Percentiles rank a stretch among this genome's conserved stretches.
These are phyloP conservation scores for Bathelium albidoporum DNA, from an alignment of 495 filamentous ascomycete species.

Conservation along the genomic window DNA sequence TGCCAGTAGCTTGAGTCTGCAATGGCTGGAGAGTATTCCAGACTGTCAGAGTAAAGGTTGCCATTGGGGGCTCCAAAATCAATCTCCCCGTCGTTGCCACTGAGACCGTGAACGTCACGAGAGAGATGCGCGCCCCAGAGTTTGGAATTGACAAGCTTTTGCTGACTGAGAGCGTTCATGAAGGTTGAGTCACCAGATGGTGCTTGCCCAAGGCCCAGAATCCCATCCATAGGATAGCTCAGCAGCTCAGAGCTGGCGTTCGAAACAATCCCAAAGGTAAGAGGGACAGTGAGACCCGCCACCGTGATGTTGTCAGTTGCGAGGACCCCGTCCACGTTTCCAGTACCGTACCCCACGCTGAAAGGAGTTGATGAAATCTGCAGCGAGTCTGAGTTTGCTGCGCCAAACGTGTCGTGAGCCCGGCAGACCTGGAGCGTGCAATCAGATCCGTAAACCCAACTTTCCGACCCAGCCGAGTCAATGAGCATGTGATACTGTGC, in stretches of 20 bases:
- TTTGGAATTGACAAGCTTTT: conserved; percentile 50
- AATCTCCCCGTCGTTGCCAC: conserved; percentile 57
- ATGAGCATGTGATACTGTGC: conserved; percentile 62
- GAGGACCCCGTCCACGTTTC: conserved; percentile 51
- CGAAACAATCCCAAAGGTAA: conserved; percentile 60
- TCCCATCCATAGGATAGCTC: conserved; percentile 77
- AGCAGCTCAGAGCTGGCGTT: conserved; percentile 57
- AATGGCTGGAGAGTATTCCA: conserved; percentile 49
- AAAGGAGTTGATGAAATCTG: conserved; percentile 40
- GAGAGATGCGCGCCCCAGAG: conserved; percentile 59
- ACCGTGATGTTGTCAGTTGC: conserved; percentile 55
- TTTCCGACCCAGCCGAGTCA: conserved; percentile 68
- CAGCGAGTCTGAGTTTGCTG: conserved; percentile 47
- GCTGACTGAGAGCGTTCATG: conserved; percentile 48
- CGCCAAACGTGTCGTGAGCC: conserved; percentile 56
- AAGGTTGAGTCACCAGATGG: conserved; percentile 45
- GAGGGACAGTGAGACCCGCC: conserved; percentile 48
- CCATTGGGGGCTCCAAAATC: conserved; percentile 64
- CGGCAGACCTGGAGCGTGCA: conserved; percentile 54
- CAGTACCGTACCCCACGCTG: conserved; percentile 59
- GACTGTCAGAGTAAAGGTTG: conserved; percentile 52
- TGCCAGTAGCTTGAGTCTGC: conserved; percentile 46
- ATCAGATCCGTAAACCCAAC: conserved; percentile 62
- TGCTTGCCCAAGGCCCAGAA: conserved; percentile 61
- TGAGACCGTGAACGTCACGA: conserved; percentile 45